Evolutionary conservation across 257 asterid species (phyloP).

Genomic region (Cordia subcordata): DNA sequence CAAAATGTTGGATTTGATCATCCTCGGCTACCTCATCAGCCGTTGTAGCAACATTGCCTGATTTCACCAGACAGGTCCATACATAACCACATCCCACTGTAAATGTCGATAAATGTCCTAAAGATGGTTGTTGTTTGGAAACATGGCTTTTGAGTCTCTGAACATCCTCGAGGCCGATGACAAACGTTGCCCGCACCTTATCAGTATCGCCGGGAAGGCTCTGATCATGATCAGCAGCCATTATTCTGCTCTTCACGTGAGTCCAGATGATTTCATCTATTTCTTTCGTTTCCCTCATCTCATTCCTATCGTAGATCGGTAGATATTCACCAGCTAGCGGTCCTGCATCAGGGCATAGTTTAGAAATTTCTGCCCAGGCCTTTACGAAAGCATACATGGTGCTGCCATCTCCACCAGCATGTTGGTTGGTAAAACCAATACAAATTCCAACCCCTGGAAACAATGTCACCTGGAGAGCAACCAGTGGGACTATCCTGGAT

Average conservation of each 20-base stretch:
- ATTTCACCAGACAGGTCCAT: conserved; percentile 33
- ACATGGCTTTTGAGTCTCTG: conserved; percentile 21
- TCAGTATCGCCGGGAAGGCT: conserved; percentile 6
- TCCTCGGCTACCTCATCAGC: conserved; percentile 19
- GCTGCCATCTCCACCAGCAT: conserved; percentile 31
- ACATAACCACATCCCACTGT: conserved; percentile 24
- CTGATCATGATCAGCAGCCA: background rate
- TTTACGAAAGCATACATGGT: conserved; percentile 23
- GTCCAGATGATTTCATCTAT: conserved; percentile 11
- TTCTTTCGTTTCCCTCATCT: conserved; percentile 12
- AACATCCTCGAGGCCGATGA: conserved; percentile 13
- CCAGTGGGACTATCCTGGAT: conserved; percentile 11
- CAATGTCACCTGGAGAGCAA: conserved; percentile 34
- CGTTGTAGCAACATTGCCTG: conserved; percentile 10
- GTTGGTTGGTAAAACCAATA: conserved; percentile 29
- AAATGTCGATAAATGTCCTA: conserved; percentile 28
- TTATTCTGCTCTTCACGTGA: background rate
- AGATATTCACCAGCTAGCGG: conserved; percentile 1
- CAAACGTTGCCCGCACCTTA: conserved; percentile 27
- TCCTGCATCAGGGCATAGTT: background rate
- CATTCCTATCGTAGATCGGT: conserved; percentile 20
- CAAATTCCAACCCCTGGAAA: conserved; percentile 34
- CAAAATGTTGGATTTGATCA: conserved; percentile 32
- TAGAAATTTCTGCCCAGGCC: conserved; percentile 24
- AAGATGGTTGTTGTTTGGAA: background rate